phyloP scores from a whole-genome alignment of 768 basidiomycete genomes.

The Amanita exitialis region DNA sequence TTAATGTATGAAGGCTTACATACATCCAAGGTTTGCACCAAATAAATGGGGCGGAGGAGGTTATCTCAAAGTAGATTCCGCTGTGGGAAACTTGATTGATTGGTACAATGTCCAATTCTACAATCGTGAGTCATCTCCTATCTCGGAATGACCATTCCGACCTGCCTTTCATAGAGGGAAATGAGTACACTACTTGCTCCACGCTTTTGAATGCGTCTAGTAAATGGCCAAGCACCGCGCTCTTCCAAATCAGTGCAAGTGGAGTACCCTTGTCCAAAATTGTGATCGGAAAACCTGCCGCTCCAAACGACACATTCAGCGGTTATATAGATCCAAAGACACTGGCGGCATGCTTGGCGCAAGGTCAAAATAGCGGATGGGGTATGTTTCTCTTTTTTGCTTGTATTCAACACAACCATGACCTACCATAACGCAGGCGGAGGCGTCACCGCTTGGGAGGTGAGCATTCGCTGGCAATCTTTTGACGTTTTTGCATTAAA shows the following conservation, averaged over 20 bases:
- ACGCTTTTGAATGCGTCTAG: slow-evolving; percentile 15
- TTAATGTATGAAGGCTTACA: not conserved
- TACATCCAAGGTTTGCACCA: slow-evolving; percentile 31
- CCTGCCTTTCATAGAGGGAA: not conserved
- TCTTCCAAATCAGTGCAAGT: slow-evolving; percentile 31
- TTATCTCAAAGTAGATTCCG: slow-evolving; percentile 40
- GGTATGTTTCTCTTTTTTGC: not conserved
- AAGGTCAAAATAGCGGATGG: not conserved
- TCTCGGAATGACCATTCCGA: not conserved
- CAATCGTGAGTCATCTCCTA: not conserved
- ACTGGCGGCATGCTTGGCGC: slow-evolving; percentile 13
- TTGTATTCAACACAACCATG: not conserved
- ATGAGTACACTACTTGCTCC: not conserved
- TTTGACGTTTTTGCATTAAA: not conserved
- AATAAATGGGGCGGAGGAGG: slow-evolving; percentile 35
- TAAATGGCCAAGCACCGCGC: slow-evolving; percentile 36
- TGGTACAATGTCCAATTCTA: slow-evolving; percentile 57
- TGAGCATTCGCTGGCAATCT: not conserved
- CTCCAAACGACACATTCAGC: slow-evolving; percentile 25
- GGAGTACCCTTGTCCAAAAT: slow-evolving; percentile 41
- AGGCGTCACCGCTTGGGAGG: not conserved
- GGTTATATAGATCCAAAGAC: slow-evolving; percentile 21
- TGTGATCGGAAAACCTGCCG: slow-evolving; percentile 50
- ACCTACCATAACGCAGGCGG: not conserved
- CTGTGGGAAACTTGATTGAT: slow-evolving; percentile 50